Evolutionary conservation across 2,329 filamentous ascomycete species (phyloP).

Genomic region (Domatiomyces catenatus): DNA sequence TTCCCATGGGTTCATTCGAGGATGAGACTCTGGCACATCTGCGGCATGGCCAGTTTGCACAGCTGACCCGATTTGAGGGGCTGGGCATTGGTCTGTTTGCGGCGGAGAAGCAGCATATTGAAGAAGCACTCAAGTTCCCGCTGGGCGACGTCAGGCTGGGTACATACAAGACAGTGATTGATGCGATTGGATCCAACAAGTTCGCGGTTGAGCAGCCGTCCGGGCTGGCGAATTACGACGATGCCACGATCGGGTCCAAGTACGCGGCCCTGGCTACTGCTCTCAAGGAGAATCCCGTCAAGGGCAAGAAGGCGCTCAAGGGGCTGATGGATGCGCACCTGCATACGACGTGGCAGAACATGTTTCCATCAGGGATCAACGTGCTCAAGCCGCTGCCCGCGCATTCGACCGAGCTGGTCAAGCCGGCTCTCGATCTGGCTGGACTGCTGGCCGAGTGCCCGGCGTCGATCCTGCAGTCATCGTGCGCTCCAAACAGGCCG

Average conservation of each 20-base stretch:
- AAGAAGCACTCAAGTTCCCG: constrained; percentile 45
- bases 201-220: constrained; percentile 53
- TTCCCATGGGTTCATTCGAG: constrained; percentile 68
- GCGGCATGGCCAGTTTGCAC: constrained; percentile 58
- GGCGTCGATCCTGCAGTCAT: constrained; percentile 52
- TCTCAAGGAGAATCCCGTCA: constrained; percentile 40
- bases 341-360: constrained; percentile 69
- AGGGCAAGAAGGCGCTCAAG: constrained; percentile 52
- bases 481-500: constrained; percentile 68
- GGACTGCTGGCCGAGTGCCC: constrained; percentile 62
- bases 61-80: constrained; percentile 57
- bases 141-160: constrained; percentile 42
- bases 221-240: constrained; percentile 65
- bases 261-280: constrained; percentile 55
- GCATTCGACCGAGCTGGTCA: constrained; percentile 57
- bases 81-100: constrained; percentile 59
- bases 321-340: constrained; percentile 71
- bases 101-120: constrained; percentile 50
- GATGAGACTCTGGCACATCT: constrained; percentile 58
- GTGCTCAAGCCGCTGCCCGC: constrained; percentile 66
- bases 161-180: constrained; percentile 46
- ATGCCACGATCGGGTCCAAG: constrained; percentile 43
- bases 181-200: constrained; percentile 42
- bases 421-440: constrained; percentile 57
- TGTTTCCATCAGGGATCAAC: constrained; percentile 59